phyloP scores from a whole-genome alignment of 306 rosid genomes.

The Fragaria ananassa region DNA sequence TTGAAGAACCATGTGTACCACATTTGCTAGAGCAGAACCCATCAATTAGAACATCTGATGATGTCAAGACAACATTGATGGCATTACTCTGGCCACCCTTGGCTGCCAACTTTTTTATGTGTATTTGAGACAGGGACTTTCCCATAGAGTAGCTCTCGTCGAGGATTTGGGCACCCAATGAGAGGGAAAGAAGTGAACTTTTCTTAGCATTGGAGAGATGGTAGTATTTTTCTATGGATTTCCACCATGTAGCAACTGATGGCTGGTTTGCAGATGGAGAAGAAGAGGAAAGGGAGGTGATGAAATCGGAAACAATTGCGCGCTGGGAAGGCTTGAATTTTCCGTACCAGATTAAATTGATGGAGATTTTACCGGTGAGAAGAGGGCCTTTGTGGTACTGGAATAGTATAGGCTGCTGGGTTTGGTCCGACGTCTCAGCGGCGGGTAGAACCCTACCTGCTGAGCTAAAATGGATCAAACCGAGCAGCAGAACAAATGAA shows the following conservation, averaged over 20 bases:
- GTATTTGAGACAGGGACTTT: constrained; percentile 43
- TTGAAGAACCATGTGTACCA: constrained; percentile 48
- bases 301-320: constrained; percentile 56
- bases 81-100: constrained; percentile 34
- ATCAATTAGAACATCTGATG: constrained; percentile 44
- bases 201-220: constrained; percentile 22
- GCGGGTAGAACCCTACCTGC: constrained; percentile 40
- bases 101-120: constrained; percentile 41
- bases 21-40: constrained; percentile 59
- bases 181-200: constrained; percentile 16
- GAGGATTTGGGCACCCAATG: constrained; percentile 39
- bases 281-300: constrained; percentile 48
- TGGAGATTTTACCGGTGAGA: constrained; percentile 42
- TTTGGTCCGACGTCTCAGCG: constrained; percentile 24
- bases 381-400: constrained; percentile 81
- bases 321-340: constrained; percentile 60
- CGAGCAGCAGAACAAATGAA: constrained; percentile 18
- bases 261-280: constrained; percentile 33
- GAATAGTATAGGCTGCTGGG: constrained; percentile 37
- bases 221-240: constrained; percentile 42
- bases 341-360: constrained; percentile 78
- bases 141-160: constrained; percentile 41
- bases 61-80: constrained; percentile 52
- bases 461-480: constrained; percentile 32
- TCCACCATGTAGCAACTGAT: constrained; percentile 56